Evolutionary conservation across 179 eudicot genomes (phyloP), one percentile per base, ranked within the genome.

Genomic region (Monotropa hypopitys): DNA sequence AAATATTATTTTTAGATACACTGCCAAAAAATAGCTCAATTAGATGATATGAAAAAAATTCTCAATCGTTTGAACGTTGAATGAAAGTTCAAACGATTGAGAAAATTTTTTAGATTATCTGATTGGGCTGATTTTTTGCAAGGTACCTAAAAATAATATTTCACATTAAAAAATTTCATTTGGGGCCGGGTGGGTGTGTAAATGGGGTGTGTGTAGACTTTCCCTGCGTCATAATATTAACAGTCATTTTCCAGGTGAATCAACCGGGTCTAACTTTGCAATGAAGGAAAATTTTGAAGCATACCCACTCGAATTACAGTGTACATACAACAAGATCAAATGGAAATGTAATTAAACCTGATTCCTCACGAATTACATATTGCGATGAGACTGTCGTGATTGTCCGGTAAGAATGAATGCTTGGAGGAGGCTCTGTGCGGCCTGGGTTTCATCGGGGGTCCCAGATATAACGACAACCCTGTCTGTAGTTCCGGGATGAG

Each of bases 361-460:
- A 61, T 38, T 45, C 68, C 30, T 30, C 56, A 53, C 20, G 35
- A 74, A 20, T 32, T 49, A 30, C 40, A 7, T 57, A 66, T 8
- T 21, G 47, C 18, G 3, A 4, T 15, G 28, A 38, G 46, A 23
- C 42, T 32, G 66, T 77, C 74, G 72, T 42, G 70, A 79, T 78
- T 71, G 51, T 76, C 80, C 86, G 7, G 84, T 33, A 21, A 88
- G 87, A 71, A 92, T 86, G 84, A 90, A 94, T 12, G 96, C 91
- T 65, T 92, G 97, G 20, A 94, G 89, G 43, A 94, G 97, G 81
- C 94, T 94, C 81, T 94, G 96, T 53, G 98, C 98, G 28, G 85
- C 88, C 72, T 89, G 97, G 21, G 94, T 92, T 82, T 92, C 88
- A 35, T 92, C 92, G 28, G 92, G 91, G 66, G 90, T 86, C 28